These are phyloP conservation scores for Colletotrichum zoysiae DNA, from an alignment of 2,329 filamentous ascomycete genomes.

Conservation along the genomic window DNA sequence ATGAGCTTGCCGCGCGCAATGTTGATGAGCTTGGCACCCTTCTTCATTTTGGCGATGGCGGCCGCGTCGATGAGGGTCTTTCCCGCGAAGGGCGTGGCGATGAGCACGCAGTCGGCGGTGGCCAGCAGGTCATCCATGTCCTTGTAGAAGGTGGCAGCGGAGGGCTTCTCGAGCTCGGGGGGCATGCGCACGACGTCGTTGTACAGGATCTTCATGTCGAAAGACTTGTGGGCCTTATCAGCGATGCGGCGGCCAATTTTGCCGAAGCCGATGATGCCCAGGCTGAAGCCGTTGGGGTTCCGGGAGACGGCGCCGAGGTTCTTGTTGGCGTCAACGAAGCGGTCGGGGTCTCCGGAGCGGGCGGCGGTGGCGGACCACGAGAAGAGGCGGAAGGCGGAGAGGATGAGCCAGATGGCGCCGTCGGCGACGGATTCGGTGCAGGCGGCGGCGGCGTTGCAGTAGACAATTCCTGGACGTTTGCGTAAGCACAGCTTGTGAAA, in stretches of 20 bases:
- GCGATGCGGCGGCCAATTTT: conserved; percentile 66
- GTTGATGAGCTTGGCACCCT: conserved; percentile 76
- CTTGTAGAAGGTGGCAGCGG: conserved; percentile 55
- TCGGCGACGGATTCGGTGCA: conserved; percentile 41
- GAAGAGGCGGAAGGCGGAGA: conserved; percentile 39
- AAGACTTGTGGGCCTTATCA: conserved; percentile 61
- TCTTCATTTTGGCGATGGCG: conserved; percentile 78
- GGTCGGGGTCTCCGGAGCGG: conserved; percentile 39
- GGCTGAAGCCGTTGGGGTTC: conserved; percentile 46
- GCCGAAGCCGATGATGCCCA: conserved; percentile 70
- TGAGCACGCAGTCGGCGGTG: conserved; percentile 70
- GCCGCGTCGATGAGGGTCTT: conserved; percentile 72
- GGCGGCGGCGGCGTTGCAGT: conserved; percentile 38
- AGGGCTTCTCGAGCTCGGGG: conserved; percentile 52
- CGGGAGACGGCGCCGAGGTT: conserved; percentile 35
- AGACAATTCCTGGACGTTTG: conserved; percentile 2
- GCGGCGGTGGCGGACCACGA: conserved; percentile 36
- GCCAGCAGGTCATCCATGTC: conserved; percentile 38
- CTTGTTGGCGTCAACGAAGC: conserved; percentile 39
- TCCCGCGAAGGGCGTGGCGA: conserved; percentile 76
- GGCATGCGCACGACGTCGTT: conserved; percentile 62
- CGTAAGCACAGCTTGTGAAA: neutral
- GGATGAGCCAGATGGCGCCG: conserved; percentile 40
- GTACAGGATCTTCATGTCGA: conserved; percentile 70
- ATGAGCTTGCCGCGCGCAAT: conserved; percentile 80